Conservation (phyloP, 2,329 filamentous ascomycete species). For the Chaetoscypha palmicola region DNA sequence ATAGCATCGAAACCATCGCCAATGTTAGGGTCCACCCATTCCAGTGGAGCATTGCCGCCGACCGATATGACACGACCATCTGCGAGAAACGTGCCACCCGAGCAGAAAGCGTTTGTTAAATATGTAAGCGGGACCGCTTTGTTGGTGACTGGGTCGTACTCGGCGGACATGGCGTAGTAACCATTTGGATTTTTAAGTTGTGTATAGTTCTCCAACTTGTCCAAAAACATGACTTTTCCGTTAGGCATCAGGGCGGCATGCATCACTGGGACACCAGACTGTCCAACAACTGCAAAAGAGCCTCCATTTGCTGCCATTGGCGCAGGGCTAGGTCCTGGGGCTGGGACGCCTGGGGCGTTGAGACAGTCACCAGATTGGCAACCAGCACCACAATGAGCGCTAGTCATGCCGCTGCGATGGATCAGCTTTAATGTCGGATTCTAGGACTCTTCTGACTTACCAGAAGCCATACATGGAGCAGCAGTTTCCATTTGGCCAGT, state of each 20-base stretch:
- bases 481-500: constrained; percentile 46
- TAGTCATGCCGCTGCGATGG: constrained; percentile 32
- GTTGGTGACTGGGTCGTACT: constrained; percentile 48
- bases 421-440: too few species aligned
- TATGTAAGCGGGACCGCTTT: constrained; percentile 41
- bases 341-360: constrained; percentile 32
- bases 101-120: constrained; percentile 54
- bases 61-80: constrained; percentile 49
- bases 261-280: constrained; percentile 57
- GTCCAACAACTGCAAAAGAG: constrained; percentile 42
- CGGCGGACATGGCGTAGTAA: constrained; percentile 51
- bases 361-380: constrained; percentile 49
- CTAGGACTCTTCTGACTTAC: too few species aligned
- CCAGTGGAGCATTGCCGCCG: constrained; percentile 50
- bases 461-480: constrained; percentile 54
- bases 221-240: constrained; percentile 52
- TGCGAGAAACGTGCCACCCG: constrained; percentile 50
- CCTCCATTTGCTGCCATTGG: constrained; percentile 39
- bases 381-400: constrained; percentile 47
- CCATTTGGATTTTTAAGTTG: constrained; percentile 46
- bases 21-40: constrained; percentile 50
- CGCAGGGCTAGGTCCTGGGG: constrained; percentile 33
- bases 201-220: constrained; percentile 58
- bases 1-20: constrained; percentile 51
- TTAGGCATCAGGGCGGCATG: constrained; percentile 53